phyloP scores from a whole-genome alignment of 2,329 filamentous ascomycete genomes.

The Pseudogymnoascus sp. region DNA sequence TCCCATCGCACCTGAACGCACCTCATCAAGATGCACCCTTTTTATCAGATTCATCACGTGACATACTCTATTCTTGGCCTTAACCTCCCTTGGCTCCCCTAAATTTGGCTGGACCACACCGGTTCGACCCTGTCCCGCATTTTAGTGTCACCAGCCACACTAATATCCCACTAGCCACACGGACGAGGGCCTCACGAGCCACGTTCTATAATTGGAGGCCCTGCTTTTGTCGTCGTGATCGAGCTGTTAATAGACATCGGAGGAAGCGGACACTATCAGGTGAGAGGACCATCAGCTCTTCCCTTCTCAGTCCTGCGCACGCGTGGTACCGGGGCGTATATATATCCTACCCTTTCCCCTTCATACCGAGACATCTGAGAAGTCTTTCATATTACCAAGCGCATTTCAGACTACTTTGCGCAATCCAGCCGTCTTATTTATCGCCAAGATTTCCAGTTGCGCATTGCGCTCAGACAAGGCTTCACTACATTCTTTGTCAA shows the following conservation, averaged over 20 bases:
- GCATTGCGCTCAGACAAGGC: constrained; percentile 4
- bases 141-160: constrained; percentile 1
- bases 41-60: background rate
- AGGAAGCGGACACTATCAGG: background rate
- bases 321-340: background rate
- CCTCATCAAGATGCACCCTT: background rate
- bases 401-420: background rate
- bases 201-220: constrained; percentile 5
- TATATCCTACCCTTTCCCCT: constrained; percentile 1
- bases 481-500: background rate
- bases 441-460: background rate
- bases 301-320: background rate
- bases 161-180: background rate
- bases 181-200: background rate
- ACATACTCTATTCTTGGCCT: background rate
- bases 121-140: constrained; percentile 3
- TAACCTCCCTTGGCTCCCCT: background rate
- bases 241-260: constrained; percentile 3
- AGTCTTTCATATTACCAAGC: background rate
- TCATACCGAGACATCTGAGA: background rate
- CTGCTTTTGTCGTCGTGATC: background rate
- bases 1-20: background rate
- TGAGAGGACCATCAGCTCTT: constrained; percentile 6
- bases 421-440: background rate
- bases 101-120: background rate